Evolutionary conservation across 352 stramenopile species (phyloP).

Genomic region (Phytopythium mirpurense): DNA sequence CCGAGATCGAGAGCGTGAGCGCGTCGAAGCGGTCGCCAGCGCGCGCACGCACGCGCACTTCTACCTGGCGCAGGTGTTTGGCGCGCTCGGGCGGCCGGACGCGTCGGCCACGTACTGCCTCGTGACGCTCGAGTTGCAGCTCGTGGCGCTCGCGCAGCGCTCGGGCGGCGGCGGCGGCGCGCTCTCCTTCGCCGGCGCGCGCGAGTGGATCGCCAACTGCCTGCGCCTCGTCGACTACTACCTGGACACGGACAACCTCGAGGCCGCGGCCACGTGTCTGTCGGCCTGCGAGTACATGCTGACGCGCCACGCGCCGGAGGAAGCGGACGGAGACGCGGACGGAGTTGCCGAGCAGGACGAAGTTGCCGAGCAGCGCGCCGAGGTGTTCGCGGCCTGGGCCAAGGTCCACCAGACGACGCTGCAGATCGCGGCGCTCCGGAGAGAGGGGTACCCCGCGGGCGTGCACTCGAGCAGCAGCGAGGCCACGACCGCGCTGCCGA

Average conservation of each 20-base stretch:
- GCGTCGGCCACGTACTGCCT: slow-evolving; percentile 57
- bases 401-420: slow-evolving; percentile 46
- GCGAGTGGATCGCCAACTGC: slow-evolving; percentile 56
- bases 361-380: slow-evolving; percentile 24
- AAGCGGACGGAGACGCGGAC: background rate
- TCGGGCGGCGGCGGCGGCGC: slow-evolving; percentile 3
- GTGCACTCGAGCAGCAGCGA: background rate
- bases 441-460: slow-evolving; percentile 13
- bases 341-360: slow-evolving; percentile 17
- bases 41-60: slow-evolving; percentile 53
- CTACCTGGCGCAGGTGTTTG: slow-evolving; percentile 70
- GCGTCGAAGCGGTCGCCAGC: slow-evolving; percentile 10
- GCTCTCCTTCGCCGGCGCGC: slow-evolving; percentile 15
- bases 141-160: slow-evolving; percentile 15
- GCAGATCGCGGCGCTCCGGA: slow-evolving; percentile 25
- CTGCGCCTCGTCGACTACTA: slow-evolving; percentile 61
- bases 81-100: slow-evolving; percentile 34
- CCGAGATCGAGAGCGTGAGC: too few relatives aligned
- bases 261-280: slow-evolving; percentile 44
- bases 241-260: slow-evolving; percentile 33
- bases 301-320: slow-evolving; percentile 11
- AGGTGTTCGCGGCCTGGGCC: slow-evolving; percentile 46
- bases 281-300: slow-evolving; percentile 40
- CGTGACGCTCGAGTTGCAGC: slow-evolving; percentile 57
- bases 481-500: slow-evolving; percentile 14